These are phyloP conservation scores for Dendrobium officinale DNA, from an alignment of 106 monocot genomes.

Conservation along the genomic window DNA sequence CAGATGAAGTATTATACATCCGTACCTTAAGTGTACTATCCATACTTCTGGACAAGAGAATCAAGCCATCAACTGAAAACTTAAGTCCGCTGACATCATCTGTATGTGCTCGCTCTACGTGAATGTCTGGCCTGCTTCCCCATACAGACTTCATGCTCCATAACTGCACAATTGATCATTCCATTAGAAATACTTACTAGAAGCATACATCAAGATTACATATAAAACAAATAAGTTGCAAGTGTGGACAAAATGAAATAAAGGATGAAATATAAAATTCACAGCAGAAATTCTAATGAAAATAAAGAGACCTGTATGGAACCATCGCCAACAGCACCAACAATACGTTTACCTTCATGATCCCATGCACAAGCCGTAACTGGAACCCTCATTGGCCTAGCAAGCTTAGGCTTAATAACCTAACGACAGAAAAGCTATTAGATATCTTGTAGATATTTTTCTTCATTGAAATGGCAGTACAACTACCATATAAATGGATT, in stretches of 20 bases:
- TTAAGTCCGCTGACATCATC: conserved; percentile 93
- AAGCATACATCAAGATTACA: background rate
- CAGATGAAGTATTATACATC: background rate
- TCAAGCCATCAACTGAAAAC: conserved; percentile 70
- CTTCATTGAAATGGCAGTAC: background rate
- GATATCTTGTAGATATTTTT: background rate
- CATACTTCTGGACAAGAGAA: conserved; percentile 90
- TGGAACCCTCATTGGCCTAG: conserved; percentile 67
- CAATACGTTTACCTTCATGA: conserved; percentile 86
- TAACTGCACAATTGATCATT: conserved; percentile 27
- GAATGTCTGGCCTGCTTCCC: conserved; percentile 96
- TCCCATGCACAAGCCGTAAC: conserved; percentile 96
- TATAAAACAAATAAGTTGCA: background rate
- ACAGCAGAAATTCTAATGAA: background rate
- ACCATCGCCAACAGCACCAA: conserved; percentile 90
- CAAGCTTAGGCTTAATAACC: conserved; percentile 97
- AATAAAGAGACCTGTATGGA: conserved; percentile 78
- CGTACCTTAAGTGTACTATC: conserved; percentile 86
- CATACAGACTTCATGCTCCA: conserved; percentile 96
- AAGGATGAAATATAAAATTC: too few relatives aligned
- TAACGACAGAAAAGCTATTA: conserved; percentile 16
- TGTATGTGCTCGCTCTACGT: conserved; percentile 66
- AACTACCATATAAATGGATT: background rate
- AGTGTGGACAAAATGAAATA: too few relatives aligned
- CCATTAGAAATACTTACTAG: background rate